Base-by-base conservation (phyloP, 371 early-diverging fungal genomes). In the Syncephalastrum racemosum region DNA sequence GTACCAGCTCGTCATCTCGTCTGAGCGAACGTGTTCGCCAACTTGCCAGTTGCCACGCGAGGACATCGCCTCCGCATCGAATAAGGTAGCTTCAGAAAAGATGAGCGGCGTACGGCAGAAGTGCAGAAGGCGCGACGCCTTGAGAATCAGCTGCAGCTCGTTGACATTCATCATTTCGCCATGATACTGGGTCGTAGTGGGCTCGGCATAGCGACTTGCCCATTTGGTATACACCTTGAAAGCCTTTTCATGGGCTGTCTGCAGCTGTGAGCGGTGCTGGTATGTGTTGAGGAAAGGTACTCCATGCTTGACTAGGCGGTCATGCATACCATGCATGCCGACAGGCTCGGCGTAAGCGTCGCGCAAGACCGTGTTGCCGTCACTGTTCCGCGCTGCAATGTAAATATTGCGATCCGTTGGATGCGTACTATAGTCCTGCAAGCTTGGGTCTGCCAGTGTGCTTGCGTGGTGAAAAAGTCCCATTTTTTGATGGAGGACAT, bases 401-500 rank as follows among this genome's bases (percentile, higher is more conserved):
- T 23, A 27, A 27, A 46, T 4, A 19, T 31, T 54, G 23, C 45
- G 24, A 15, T 24, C 41, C 18, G 54, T 25, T 27, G 54, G 42
- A 23, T 43, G 42, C 23, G 3, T 54, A 16, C 13, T 23, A 44
- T 54, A 16, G 4, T n/a, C 23, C 54, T 24, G 25, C 51, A 15
- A 43, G 6, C 25, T 54, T 8, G 41, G 36, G 10, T 56, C 39
- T n/a, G 65, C 47, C 68, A 73, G 42, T 46, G 59, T 59, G 39
- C 14, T 77, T 0, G 77, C 66, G 54, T 87, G 86, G 46, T 83
- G 77, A 57, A 89, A 89, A 4, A 87, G 67, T 3, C 89, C 89
- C 75, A 89, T 72, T 50, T 89, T 89, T 59, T 89, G 89, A 51
- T 84, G 73, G 6, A 89, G 44, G 20, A 89, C 82, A 45, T 80